Percentiles rank a stretch among this genome's conserved stretches.
These are phyloP conservation scores for Thuidium tamariscinum DNA, from an alignment of 225 moss, liverwort and hornwort species.

Conservation along the genomic window DNA sequence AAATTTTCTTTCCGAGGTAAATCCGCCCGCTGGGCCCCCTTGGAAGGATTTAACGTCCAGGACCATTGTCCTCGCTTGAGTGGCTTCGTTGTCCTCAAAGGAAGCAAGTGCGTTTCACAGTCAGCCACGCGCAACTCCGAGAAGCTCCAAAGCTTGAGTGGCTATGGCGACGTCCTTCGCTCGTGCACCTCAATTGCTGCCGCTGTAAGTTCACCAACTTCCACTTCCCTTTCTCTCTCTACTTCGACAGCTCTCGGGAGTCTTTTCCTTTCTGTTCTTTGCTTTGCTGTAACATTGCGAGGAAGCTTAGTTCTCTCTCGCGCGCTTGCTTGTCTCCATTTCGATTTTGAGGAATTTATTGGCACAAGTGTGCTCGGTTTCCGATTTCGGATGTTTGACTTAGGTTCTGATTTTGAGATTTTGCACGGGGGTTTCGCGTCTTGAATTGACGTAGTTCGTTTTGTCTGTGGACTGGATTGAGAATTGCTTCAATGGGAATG, in stretches of 20 bases:
- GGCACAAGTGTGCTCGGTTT: not conserved
- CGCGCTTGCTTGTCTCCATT: not conserved
- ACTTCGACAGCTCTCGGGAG: no score
- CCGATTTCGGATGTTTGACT: not conserved
- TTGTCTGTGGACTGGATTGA: not conserved
- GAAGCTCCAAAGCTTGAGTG: not conserved
- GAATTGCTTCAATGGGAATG: not conserved
- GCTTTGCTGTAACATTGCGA: not conserved
- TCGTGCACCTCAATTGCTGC: slow-evolving; percentile 11
- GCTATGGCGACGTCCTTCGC: slow-evolving; percentile 20
- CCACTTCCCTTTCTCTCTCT: not conserved
- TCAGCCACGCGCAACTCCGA: not conserved
- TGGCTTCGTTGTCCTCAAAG: not conserved
- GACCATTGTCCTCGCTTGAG: no score
- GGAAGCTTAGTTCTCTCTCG: not conserved
- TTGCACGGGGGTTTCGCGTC: not conserved
- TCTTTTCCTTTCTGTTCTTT: not conserved
- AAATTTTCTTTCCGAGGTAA: no score
- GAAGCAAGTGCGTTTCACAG: not conserved
- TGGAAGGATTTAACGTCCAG: no score
- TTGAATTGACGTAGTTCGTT: not conserved
- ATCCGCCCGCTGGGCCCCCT: no score
- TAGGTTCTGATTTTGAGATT: not conserved
- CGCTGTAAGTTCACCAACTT: not conserved
- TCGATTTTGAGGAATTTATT: not conserved